These are phyloP conservation scores for Xylaria venustula DNA, from an alignment of 495 filamentous ascomycete genomes.

Conservation along the genomic window DNA sequence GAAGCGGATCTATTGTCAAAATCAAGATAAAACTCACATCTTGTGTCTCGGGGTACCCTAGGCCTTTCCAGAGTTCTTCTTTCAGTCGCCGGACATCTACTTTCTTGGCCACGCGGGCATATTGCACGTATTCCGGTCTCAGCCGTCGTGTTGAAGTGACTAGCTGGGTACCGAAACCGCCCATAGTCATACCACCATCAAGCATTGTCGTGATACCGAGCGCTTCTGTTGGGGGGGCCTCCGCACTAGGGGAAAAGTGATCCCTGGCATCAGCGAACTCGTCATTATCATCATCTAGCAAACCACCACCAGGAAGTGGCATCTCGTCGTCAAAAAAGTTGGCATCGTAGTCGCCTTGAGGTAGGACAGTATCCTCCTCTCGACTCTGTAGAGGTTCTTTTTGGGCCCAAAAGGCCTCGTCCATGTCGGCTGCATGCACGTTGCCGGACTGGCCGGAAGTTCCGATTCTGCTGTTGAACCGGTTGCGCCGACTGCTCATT, in stretches of 20 bases:
- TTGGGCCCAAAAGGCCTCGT: conserved; percentile 96
- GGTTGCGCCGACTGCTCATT: conserved; percentile 54
- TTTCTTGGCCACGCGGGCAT: conserved; percentile 95
- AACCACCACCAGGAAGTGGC: conserved; percentile 65
- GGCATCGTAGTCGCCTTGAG: conserved; percentile 82
- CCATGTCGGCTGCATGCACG: conserved; percentile 70
- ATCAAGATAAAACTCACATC: conserved; percentile 33
- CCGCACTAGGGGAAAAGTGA: conserved; percentile 75
- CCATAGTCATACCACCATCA: conserved; percentile 49
- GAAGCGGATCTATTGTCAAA: background rate
- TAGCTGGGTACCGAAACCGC: conserved; percentile 85
- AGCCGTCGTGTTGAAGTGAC: conserved; percentile 84
- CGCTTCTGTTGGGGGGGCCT: conserved; percentile 43
- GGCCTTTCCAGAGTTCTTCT: conserved; percentile 92
- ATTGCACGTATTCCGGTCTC: conserved; percentile 93
- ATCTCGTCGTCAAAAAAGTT: conserved; percentile 99
- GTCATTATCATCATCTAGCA: conserved; percentile 76
- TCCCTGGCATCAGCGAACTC: conserved; percentile 91
- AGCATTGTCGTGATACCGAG: conserved; percentile 48
- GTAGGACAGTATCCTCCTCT: conserved; percentile 41
- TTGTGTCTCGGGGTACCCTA: conserved; percentile 58
- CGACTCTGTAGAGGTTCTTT: conserved; percentile 51
- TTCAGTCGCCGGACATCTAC: conserved; percentile 96
- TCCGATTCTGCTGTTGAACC: conserved; percentile 32
- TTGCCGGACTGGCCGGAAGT: conserved; percentile 47